Evolutionary conservation across 768 basidiomycete genomes (phyloP).

Genomic region (Phanerochaete carnosa): DNA sequence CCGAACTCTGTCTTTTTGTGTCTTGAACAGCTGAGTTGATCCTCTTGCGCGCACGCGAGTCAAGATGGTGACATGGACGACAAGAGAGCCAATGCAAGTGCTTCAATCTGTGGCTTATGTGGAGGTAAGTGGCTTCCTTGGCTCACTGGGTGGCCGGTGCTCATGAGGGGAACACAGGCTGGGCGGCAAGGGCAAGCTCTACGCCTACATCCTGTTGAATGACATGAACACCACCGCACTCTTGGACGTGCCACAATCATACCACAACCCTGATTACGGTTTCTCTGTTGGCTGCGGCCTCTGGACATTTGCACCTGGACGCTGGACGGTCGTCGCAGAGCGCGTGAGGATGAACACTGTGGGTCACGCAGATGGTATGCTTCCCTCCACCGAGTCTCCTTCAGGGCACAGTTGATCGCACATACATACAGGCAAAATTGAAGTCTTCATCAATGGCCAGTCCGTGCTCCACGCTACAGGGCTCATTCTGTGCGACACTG

Average conservation of each 20-base stretch:
- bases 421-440: slow-evolving; percentile 49
- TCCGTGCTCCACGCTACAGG: slow-evolving; percentile 50
- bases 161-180: slow-evolving; percentile 31
- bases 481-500: slow-evolving; percentile 41
- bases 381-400: neutral
- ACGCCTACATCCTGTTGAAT: slow-evolving; percentile 63
- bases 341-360: slow-evolving; percentile 68
- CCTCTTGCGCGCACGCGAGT: too few relatives aligned
- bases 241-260: slow-evolving; percentile 42
- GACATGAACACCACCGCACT: slow-evolving; percentile 40
- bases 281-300: slow-evolving; percentile 66
- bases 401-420: neutral
- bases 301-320: slow-evolving; percentile 47
- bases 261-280: slow-evolving; percentile 56
- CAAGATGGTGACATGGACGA: slow-evolving; percentile 61
- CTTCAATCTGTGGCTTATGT: slow-evolving; percentile 72
- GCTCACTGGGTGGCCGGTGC: neutral
- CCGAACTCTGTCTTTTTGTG: slow-evolving; percentile 2
- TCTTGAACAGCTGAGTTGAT: neutral
- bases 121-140: slow-evolving; percentile 46
- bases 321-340: slow-evolving; percentile 63
- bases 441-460: slow-evolving; percentile 60
- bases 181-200: slow-evolving; percentile 58
- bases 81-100: slow-evolving; percentile 60
- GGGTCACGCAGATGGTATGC: slow-evolving; percentile 54